Percentiles rank a stretch among this genome's conserved stretches.
Conservation (phyloP, 2,329 filamentous ascomycete species). For the Scytalidium lignicola region DNA sequence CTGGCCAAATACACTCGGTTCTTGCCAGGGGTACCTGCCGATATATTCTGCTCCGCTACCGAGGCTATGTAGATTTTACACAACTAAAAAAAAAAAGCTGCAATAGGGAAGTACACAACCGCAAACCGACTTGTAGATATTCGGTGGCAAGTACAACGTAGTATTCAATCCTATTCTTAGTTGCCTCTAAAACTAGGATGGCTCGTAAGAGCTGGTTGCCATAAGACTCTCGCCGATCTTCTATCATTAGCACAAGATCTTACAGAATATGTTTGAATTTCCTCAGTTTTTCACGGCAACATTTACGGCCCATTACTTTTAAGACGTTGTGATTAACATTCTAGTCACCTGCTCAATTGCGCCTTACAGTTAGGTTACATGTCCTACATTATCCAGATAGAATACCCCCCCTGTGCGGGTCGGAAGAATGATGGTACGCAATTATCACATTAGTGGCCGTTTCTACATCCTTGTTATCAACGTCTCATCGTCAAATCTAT, state of each 20-base stretch:
- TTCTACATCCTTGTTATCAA: background rate
- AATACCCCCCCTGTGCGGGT: background rate
- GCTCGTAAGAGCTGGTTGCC: too few species aligned
- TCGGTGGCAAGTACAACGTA: background rate
- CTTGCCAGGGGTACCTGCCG: too few species aligned
- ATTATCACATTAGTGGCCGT: background rate
- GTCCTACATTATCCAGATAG: background rate
- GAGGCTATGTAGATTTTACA: too few species aligned
- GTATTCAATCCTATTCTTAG: background rate
- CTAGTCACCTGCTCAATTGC: background rate
- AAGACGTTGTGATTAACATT: background rate
- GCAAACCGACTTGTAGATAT: background rate
- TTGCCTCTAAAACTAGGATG: too few species aligned
- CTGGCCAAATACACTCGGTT: too few species aligned
- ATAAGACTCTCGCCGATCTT: too few species aligned
- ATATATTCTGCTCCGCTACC: too few species aligned
- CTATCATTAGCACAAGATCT: too few species aligned
- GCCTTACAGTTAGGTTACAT: background rate
- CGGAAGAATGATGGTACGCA: background rate
- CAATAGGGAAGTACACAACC: background rate
- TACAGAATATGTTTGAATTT: too few species aligned
- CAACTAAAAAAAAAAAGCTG: too few species aligned
- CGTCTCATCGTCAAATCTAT: background rate
- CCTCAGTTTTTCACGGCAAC: background rate
- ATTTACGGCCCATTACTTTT: background rate